Base-by-base conservation (phyloP, 208 protist species). In the Leishmania arabica region DNA sequence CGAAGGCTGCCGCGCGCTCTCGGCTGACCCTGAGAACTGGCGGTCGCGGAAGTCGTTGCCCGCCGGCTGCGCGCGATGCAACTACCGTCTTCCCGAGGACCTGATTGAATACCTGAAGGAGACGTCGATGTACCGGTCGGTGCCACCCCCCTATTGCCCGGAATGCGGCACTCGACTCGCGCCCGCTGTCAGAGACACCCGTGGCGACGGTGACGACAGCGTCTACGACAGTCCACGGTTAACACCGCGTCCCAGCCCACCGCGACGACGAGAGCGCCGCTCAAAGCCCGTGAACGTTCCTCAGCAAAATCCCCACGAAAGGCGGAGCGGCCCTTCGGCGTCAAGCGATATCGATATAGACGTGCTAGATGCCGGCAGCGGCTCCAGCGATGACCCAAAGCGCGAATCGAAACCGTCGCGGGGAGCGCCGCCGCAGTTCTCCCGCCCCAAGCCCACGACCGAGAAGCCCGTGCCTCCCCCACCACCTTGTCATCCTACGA, bases 91-190 rank as follows among this genome's bases (percentile, higher is more conserved):
- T 24, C 73, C 82, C 1, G 74, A 69, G 72, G 82, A 86, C 37
- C 72, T 82, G 65, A 62, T 49, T 9, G 64, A 19, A 21, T 82
- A 86, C 58, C 54, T 79, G 27, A 42, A 72, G 7, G 78, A 81
- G 37, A 86, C 78, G 1, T 78, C 77, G 6, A 42, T 47, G 60
- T 74, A 76, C 74, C 73, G 15, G 31, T 79, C 77, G 2, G 74
- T 86, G 45, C 77, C 78, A 0, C 75, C 13, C 6, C 82, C 74
- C 45, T 78, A 71, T 71, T 86, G 82, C 24, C 82, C 82, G 11
- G 78, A 69, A 17, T 86, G 78, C 42, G 82, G 77, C 54, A 40
- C 24, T n/a, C 56, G 34, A 34, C 74, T 77, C 56, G 17, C 17
- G 54, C 74, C 42, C 15, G 24, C 8, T 15, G 51, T 45, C 31